Conservation (phyloP, 805 yeast species). For the Candida sithepensis region DNA sequence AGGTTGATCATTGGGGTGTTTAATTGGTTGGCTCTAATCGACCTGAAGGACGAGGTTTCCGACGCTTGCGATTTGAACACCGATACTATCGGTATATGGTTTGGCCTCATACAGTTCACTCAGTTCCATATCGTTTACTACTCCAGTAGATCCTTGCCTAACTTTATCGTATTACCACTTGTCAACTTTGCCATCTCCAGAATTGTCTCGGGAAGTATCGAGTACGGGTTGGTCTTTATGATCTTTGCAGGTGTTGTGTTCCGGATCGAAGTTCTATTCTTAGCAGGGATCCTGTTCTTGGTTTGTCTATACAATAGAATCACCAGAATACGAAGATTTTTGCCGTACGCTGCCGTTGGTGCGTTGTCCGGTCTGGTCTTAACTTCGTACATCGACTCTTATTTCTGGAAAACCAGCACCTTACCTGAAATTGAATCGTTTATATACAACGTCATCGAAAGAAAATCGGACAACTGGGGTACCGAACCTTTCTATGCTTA, state of each 20-base stretch:
- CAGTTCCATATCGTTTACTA: conserved; percentile 83
- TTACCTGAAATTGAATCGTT: conserved; percentile 74
- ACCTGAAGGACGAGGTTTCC: conserved; percentile 41
- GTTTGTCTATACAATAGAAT: conserved; percentile 46
- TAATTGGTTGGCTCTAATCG: conserved; percentile 52
- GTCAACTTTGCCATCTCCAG: conserved; percentile 53
- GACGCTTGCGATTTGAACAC: conserved; percentile 21
- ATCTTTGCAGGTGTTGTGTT: conserved; percentile 65
- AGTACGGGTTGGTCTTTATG: conserved; percentile 47
- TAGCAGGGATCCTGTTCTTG: conserved; percentile 48
- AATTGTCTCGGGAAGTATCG: conserved; percentile 45
- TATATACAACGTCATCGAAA: conserved; percentile 69
- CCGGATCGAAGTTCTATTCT: conserved; percentile 64
- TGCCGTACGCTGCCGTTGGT: conserved; percentile 46
- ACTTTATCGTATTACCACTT: conserved; percentile 76
- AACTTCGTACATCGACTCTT: conserved; percentile 59
- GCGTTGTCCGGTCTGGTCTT: conserved; percentile 44
- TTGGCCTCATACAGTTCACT: conserved; percentile 49
- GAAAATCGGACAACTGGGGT: conserved; percentile 81
- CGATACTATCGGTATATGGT: conserved; percentile 48
- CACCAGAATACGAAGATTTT: conserved; percentile 37
- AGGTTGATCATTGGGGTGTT: conserved; percentile 61
- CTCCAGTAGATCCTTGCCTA: conserved; percentile 84
- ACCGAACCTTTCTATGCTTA: conserved; percentile 71
- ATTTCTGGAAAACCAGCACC: conserved; percentile 62